Evolutionary conservation across 768 basidiomycete genomes (phyloP), one percentile per base, ranked within the genome.

Genomic region (Auriscalpium vulgare): DNA sequence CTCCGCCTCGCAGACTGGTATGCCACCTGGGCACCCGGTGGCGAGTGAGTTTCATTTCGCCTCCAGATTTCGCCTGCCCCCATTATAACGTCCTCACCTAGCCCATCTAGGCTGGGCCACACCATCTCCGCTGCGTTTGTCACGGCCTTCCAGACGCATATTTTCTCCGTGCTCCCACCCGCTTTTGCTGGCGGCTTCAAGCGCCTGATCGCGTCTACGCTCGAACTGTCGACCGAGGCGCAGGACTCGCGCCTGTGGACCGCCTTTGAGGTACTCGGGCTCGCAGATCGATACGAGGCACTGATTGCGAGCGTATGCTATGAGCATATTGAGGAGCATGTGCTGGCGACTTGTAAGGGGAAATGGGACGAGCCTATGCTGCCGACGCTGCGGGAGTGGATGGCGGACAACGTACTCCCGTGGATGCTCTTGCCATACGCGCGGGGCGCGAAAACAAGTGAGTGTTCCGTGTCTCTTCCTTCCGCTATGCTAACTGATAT

Each of bases 371-470:
- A 74, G 50, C 79, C 82, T 8, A 77, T 87, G 75, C 65, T 95
- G 56, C 74, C 75, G 3, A 73, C 68, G 2, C 70, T 93, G 58
- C 74, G 86, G 50, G 68, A 74, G 16, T 95, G 92, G 90, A 91
- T 95, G 81, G 74, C 82, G 9, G 77, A 80, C 56, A 85, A 80
- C 55, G 83, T 95, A 46, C 86, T 89, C 2, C 83, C 87, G 8
- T 95, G 93, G 94, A 83, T 97, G 81, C 58, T 89, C 21, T 74
- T 81, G 65, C 85, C 90, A 45, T 93, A 90, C 62, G 90, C 87
- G 0, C 74, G 82, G 63, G 80, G 80, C 10, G 83, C 84, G 36
- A 73, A 76, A 40, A 83, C 64, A 59, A 70, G 85, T 85, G 64
- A 56, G 78, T 68, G 4, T 6, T 9, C 7, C 17, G n/a, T 29